These are phyloP conservation scores for Tylopilus balloui DNA, from an alignment of 768 basidiomycete genomes.

Conservation along the genomic window DNA sequence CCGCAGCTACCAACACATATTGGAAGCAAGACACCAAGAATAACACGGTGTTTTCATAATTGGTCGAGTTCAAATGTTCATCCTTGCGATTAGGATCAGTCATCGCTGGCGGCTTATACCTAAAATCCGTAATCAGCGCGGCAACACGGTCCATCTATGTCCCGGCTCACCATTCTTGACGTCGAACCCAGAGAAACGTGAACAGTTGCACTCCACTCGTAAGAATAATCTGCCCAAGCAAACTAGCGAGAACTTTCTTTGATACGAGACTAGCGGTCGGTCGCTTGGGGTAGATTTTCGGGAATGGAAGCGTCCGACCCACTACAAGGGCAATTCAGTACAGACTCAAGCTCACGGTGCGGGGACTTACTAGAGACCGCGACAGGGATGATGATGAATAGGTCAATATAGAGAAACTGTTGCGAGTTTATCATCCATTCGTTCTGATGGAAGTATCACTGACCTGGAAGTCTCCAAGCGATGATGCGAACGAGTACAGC, in stretches of 20 bases:
- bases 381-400: slow-evolving; percentile 96
- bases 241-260: slow-evolving; percentile 88
- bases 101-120: slow-evolving; percentile 71
- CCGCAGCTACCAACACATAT: slow-evolving; percentile 93
- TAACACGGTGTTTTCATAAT: slow-evolving; percentile 88
- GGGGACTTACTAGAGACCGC: slow-evolving; percentile 83
- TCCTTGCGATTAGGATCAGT: slow-evolving; percentile 45
- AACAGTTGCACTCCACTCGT: slow-evolving; percentile 80
- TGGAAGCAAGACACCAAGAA: slow-evolving; percentile 98
- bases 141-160: background rate
- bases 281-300: slow-evolving; percentile 79
- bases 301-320: slow-evolving; percentile 91
- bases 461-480: slow-evolving; percentile 94
- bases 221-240: slow-evolving; percentile 88
- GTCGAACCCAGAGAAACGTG: slow-evolving; percentile 85
- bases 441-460: slow-evolving; percentile 16
- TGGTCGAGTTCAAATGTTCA: slow-evolving; percentile 75
- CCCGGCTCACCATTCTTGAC: slow-evolving; percentile 67
- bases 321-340: slow-evolving; percentile 45
- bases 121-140: slow-evolving; percentile 25
- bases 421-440: slow-evolving; percentile 7
- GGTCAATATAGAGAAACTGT: slow-evolving; percentile 94
- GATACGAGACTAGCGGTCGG: slow-evolving; percentile 96
- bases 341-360: background rate
- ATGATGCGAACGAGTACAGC: slow-evolving; percentile 94